phyloP scores from a whole-genome alignment of 805 yeast genomes.

The Metschnikowia drakensbergensis region DNA sequence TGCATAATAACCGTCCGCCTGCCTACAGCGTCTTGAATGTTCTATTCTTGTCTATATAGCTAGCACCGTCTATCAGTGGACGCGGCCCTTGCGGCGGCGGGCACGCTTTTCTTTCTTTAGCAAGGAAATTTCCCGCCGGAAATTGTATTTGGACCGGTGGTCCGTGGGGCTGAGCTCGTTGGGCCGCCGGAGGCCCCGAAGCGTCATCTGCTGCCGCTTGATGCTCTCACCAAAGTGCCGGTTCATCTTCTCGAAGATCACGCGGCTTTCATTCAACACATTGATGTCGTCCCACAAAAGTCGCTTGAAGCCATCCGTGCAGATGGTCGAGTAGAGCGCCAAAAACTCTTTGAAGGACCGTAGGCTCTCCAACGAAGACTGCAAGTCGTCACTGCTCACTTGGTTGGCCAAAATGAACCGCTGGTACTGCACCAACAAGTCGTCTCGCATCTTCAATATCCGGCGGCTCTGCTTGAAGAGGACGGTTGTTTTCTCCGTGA shows the following conservation, averaged over 20 bases:
- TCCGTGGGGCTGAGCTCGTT: background rate
- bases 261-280: slow-evolving; percentile 4
- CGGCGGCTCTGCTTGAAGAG: slow-evolving; percentile 1
- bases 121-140: slow-evolving; percentile 2
- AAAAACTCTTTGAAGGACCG: slow-evolving; percentile 3
- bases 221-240: background rate
- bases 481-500: background rate
- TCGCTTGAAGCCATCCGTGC: slow-evolving; percentile 5
- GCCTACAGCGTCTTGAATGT: background rate
- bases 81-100: background rate
- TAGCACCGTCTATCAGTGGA: background rate
- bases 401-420: slow-evolving; percentile 2
- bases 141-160: slow-evolving; percentile 2
- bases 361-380: slow-evolving; percentile 2
- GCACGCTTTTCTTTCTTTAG: slow-evolving; percentile 1
- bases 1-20: too few relatives aligned
- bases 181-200: slow-evolving; percentile 1
- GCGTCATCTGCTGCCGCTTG: slow-evolving; percentile 4
- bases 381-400: slow-evolving; percentile 1
- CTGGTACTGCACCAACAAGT: slow-evolving; percentile 1
- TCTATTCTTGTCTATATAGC: background rate
- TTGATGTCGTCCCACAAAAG: slow-evolving; percentile 4
- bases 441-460: slow-evolving; percentile 1
- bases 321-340: slow-evolving; percentile 4
- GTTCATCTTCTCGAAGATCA: slow-evolving; percentile 1